Conservation (phyloP, 176 grass and related monocot species). For the Avena insularis region DNA sequence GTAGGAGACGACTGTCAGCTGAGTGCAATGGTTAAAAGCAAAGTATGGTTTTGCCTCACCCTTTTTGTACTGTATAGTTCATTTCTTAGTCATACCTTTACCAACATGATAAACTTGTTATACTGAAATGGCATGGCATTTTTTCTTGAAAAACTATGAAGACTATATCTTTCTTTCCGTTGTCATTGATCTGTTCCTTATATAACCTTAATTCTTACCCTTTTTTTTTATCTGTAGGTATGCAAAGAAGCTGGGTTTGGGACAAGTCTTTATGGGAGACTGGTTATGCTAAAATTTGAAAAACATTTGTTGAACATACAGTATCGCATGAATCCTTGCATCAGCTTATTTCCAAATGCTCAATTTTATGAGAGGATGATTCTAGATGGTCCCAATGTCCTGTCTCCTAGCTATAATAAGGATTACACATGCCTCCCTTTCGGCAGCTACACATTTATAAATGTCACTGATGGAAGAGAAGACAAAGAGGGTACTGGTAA, state of each 20-base stretch:
- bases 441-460: slow-evolving; percentile 64
- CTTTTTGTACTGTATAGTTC: not conserved
- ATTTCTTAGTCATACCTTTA: slow-evolving; percentile 2
- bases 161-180: not conserved
- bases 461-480: slow-evolving; percentile 72
- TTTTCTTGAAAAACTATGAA: not conserved
- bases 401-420: slow-evolving; percentile 52
- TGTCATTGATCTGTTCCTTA: not conserved
- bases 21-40: slow-evolving; percentile 69
- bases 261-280: slow-evolving; percentile 74
- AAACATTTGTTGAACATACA: slow-evolving; percentile 80
- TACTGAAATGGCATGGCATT: not conserved
- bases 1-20: slow-evolving; percentile 82
- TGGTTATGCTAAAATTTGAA: slow-evolving; percentile 51
- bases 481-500: slow-evolving; percentile 59
- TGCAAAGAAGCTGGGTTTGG: slow-evolving; percentile 72
- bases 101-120: not conserved
- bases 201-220: not conserved
- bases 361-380: slow-evolving; percentile 66
- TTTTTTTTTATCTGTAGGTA: slow-evolving; percentile 47
- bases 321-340: slow-evolving; percentile 78
- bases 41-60: slow-evolving; percentile 49
- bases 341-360: slow-evolving; percentile 78
- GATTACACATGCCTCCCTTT: slow-evolving; percentile 48
- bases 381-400: slow-evolving; percentile 71